Base-by-base conservation (phyloP, 768 basidiomycete genomes). In the Pleurotus citrinopileatus region DNA sequence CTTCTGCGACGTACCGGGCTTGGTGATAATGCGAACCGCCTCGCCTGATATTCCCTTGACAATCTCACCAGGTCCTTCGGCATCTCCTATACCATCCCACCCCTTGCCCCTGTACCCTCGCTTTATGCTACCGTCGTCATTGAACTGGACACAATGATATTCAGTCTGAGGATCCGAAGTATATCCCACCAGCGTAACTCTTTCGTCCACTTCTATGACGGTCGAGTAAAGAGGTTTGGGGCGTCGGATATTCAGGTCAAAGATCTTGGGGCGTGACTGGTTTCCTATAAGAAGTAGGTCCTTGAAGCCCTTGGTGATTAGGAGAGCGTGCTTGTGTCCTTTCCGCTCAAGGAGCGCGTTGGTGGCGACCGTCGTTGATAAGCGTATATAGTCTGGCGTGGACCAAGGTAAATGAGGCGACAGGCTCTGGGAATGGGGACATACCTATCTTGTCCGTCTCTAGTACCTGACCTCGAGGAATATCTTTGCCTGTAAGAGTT, bases 321-420 rank as follows among this genome's bases (percentile, higher is more conserved):
- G 73, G 29, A 98, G 75, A 0, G 93, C 95, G 56, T 96, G 93
- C 57, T 85, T 86, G 62, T 93, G 89, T 1, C 96, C 96, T 68
- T 96, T 95, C 43, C 96, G 86, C 63, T 98, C 96, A 4, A 98
- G 80, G 0, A 98, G 79, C 0, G 96, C 95, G 62, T 98, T 98
- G 15, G 96, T 98, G 0, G 94, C 95, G 3, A 98, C 93, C 0
- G 96, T 98, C 0, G 95, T 97, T 0, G 91, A 94, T 6, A 96
- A 73, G 15, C 94, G 83, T 58, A 96, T 92, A 65, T 93, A 94
- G 63, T 96, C 94, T 93, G 55, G n/a, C n/a, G n/a, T n/a, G n/a
- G n/a, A n/a, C n/a, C n/a, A n/a, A n/a, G 9, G 29, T 32, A 13
- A 42, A 23, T 38, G 42, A 25, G 2, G n/a, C 38, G n/a, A n/a